Conservation (phyloP, 1,284 basidiomycete genomes). For the Trametes pubescens region DNA sequence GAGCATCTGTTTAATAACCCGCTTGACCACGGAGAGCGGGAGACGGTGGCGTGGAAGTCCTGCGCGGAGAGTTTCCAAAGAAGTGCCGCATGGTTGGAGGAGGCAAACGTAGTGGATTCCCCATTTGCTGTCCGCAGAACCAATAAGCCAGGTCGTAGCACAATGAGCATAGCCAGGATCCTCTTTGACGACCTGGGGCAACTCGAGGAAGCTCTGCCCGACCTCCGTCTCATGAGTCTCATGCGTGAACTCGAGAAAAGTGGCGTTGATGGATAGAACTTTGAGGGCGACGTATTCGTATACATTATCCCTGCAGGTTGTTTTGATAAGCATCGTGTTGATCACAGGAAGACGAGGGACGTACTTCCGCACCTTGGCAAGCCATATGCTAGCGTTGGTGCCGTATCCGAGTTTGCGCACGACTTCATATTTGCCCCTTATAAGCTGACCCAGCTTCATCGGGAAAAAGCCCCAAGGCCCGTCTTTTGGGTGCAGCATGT, state of each 20-base stretch:
- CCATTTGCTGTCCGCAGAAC: neutral
- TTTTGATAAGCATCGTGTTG: neutral
- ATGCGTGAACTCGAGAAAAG: neutral
- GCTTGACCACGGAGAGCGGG: neutral
- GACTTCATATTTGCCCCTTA: neutral
- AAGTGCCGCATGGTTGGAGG: neutral
- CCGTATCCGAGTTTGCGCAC: conserved; percentile 6
- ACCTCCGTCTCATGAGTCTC: neutral
- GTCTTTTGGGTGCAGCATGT: neutral
- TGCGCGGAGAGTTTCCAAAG: neutral
- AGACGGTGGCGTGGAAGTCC: neutral
- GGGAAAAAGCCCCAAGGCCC: conserved; percentile 1
- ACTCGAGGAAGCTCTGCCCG: neutral
- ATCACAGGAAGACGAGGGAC: neutral
- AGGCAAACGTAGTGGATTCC: neutral
- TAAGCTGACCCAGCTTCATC: neutral
- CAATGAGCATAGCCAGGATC: neutral
- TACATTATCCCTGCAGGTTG: neutral
- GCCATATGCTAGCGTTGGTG: neutral
- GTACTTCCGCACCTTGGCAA: neutral
- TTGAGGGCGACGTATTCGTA: neutral
- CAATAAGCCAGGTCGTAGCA: neutral
- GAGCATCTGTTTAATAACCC: neutral
- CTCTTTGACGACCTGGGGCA: neutral
- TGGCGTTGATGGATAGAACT: neutral